Evolutionary conservation across 2,329 filamentous ascomycete genomes (phyloP).

Genomic region (Colletotrichum siamense): DNA sequence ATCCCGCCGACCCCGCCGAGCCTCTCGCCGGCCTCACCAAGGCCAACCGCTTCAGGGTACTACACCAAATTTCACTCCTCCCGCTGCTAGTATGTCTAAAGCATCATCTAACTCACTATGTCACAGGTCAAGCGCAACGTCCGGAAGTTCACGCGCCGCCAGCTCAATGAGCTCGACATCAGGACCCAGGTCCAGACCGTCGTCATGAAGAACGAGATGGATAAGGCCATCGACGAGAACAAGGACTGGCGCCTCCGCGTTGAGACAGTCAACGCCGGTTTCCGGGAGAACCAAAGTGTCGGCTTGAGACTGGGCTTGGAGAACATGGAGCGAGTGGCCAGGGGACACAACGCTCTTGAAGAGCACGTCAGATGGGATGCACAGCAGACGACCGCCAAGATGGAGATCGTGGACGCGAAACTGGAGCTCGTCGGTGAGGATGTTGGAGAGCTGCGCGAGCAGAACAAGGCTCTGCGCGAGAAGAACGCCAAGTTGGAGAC

Average conservation of each 20-base stretch:
- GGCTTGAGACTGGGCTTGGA: background rate
- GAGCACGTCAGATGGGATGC: no score
- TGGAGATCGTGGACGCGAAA: background rate
- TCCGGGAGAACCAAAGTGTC: background rate
- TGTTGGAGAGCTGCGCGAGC: background rate
- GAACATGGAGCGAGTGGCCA: background rate
- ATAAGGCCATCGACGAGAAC: background rate
- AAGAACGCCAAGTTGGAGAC: background rate
- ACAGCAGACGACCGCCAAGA: no score
- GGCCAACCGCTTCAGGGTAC: no score
- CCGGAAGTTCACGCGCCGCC: background rate
- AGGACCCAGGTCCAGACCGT: background rate
- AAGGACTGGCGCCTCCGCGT: background rate
- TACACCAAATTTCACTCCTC: no score
- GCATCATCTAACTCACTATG: no score
- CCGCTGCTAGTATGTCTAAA: no score
- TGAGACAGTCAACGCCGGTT: background rate
- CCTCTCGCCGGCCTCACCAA: no score
- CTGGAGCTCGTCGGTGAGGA: background rate
- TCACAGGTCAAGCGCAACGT: background rate
- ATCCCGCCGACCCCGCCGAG: no score
- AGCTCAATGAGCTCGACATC: background rate
- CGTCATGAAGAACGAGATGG: background rate
- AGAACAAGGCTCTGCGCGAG: background rate
- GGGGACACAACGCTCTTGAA: background rate